Base-by-base conservation (phyloP, 306 rosid species). In the Clitoria ternatea region DNA sequence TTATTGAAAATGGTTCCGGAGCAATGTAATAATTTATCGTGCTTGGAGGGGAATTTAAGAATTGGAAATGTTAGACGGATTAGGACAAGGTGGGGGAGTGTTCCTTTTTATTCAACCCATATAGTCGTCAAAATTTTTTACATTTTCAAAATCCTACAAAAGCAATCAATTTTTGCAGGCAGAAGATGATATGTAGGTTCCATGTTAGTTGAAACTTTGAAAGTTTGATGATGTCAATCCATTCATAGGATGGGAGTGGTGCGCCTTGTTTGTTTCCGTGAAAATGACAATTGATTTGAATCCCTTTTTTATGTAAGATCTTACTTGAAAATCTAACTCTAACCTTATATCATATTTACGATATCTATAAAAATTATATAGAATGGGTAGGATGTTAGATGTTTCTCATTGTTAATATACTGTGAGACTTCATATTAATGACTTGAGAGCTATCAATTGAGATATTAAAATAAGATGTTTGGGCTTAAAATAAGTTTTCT, bases 81-180 rank as follows among this genome's bases (percentile, higher is more conserved):
- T 80, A 33, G 85, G 85, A 84, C 84, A 82, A 60, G 37, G 86
- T 85, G 82, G 80, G 85, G 49, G 76, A 61, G 77, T 78, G 81
- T 77, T 80, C 71, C 80, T 82, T 82, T 77, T 77, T 77, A 22
- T 82, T 77, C 77, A 69, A 69, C 61, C 75, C 65, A 33, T 61
- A 42, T 32, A 54, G 40, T 42, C 13, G 66, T 79, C 75, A 66
- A 67, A 60, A 57, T 56, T 40, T 7, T 18, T 24, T 52, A 23
- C 42, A 64, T 19, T 59, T 39, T 1, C 13, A 66, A 54, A 53
- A 19, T 1, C 29, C 50, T 54, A 64, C 32, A 79, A 66, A 50
- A 68, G 73, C 62, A 79, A 74, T 74, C 69, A 79, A 79, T 67
- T 66, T 66, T 67, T 79, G 67, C 27, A 61, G 83, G 76, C 72